These are phyloP conservation scores for Pneumocystis carinii DNA, from an alignment of 1,139 yeast genomes.

Conservation along the genomic window DNA sequence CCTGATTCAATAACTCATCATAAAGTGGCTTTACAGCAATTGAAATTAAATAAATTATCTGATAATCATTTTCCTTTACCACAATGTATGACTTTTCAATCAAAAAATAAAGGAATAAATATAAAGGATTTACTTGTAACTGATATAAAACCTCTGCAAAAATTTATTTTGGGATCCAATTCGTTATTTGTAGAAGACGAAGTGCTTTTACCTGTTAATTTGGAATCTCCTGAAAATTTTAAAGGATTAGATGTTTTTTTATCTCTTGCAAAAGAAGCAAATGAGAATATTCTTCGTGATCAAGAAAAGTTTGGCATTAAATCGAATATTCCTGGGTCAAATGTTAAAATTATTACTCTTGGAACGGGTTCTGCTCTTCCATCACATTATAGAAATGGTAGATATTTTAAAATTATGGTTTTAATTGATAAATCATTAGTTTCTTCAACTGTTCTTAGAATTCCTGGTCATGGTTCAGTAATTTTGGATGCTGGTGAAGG, in stretches of 20 bases:
- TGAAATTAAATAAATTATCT: not conserved
- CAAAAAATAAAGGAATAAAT: not conserved
- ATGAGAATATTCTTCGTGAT: not conserved
- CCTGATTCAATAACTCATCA: not conserved
- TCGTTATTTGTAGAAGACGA: not conserved
- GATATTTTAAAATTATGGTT: not conserved
- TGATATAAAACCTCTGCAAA: not conserved
- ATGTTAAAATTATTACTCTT: constrained; percentile 54
- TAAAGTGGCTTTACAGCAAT: not conserved
- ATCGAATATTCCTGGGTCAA: constrained; percentile 16
- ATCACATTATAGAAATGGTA: constrained; percentile 51
- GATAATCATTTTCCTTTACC: not conserved
- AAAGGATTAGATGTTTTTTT: not conserved
- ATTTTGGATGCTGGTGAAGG: constrained; percentile 91
- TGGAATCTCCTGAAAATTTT: not conserved
- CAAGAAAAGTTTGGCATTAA: not conserved
- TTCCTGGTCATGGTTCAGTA: constrained; percentile 12
- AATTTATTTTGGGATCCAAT: not conserved
- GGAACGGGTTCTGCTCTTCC: constrained; percentile 97
- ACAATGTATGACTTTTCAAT: not conserved
- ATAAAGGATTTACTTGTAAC: not conserved
- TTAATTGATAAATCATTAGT: not conserved
- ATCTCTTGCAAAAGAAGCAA: constrained; percentile 1
- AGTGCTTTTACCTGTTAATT: not conserved
- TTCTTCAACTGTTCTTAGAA: constrained; percentile 6